Percentiles rank a stretch among this genome's conserved stretches.
Conservation (phyloP, 2,329 filamentous ascomycete species). For the Fusarium brevicatenulatum region DNA sequence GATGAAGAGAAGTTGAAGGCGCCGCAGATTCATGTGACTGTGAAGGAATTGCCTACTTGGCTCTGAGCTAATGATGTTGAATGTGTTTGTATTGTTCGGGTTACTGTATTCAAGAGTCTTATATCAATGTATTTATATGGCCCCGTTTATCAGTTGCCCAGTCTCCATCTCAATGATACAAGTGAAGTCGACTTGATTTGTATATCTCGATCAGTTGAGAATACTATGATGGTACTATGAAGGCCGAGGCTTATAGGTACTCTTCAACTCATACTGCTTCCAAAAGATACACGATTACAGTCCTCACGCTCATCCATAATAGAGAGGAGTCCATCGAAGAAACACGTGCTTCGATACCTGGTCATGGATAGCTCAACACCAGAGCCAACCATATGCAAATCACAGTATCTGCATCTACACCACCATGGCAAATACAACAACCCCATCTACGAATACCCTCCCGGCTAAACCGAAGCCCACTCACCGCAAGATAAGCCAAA, state of each 20-base stretch:
- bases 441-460: background rate
- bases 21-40: slow-evolving; percentile 2
- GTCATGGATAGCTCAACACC: background rate
- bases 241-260: no score
- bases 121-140: background rate
- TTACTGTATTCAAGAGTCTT: background rate
- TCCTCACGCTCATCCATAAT: background rate
- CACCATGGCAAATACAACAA: slow-evolving; percentile 10
- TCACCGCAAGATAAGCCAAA: slow-evolving; percentile 29
- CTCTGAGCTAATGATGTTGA: background rate
- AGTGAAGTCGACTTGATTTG: no score
- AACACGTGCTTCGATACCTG: background rate
- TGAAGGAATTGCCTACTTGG: background rate
- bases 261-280: no score
- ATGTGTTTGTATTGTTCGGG: background rate
- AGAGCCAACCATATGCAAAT: background rate
- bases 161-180: no score
- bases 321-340: background rate
- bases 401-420: slow-evolving; percentile 5
- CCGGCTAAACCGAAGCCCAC: slow-evolving; percentile 8
- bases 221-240: background rate
- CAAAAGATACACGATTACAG: background rate
- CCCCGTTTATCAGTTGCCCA: no score
- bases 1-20: slow-evolving; percentile 3
- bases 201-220: background rate